A percentile compares a stretch with the other conserved stretches of the same genome.
phyloP scores from a whole-genome alignment of 2,329 filamentous ascomycete species.

The Aspergillus novofumigatus region DNA sequence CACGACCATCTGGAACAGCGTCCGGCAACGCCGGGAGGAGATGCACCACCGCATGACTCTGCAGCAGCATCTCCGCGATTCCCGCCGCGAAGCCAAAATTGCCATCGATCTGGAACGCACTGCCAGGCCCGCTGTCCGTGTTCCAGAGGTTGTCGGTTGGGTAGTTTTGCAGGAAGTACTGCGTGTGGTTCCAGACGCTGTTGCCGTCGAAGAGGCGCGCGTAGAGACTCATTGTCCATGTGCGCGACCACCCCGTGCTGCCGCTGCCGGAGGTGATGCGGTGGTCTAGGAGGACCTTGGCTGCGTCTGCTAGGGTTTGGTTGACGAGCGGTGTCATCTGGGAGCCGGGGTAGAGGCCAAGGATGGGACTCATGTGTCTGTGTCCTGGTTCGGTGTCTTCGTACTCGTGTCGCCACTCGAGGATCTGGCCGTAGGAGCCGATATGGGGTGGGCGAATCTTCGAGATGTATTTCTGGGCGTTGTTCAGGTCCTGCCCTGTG shows the following conservation, averaged over 20 bases:
- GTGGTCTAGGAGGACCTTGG: slow-evolving; percentile 8
- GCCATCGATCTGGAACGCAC: slow-evolving; percentile 47
- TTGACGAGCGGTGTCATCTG: slow-evolving; percentile 32
- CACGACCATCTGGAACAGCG: slow-evolving; percentile 25
- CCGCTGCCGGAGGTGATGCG: slow-evolving; percentile 25
- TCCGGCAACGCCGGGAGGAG: slow-evolving; percentile 35
- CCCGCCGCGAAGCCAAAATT: slow-evolving; percentile 46
- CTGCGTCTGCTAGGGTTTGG: slow-evolving; percentile 22
- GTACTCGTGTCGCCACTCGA: slow-evolving; percentile 34
- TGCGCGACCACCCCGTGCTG: slow-evolving; percentile 47
- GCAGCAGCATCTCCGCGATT: slow-evolving; percentile 43
- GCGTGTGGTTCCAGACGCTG: slow-evolving; percentile 34
- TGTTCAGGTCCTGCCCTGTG: slow-evolving; percentile 4
- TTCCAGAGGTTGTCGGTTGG: slow-evolving; percentile 11
- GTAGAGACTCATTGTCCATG: slow-evolving; percentile 46
- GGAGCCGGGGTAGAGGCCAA: slow-evolving; percentile 44
- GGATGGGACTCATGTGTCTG: slow-evolving; percentile 49
- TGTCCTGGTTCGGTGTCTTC: slow-evolving; percentile 45
- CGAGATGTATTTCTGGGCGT: neutral
- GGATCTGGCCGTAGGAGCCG: slow-evolving; percentile 22
- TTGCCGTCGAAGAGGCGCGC: slow-evolving; percentile 40
- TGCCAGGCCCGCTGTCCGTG: slow-evolving; percentile 11
- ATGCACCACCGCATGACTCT: slow-evolving; percentile 29
- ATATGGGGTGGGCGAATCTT: slow-evolving; percentile 14
- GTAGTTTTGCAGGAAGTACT: slow-evolving; percentile 17